Base-by-base conservation (phyloP, 495 filamentous ascomycete species). In the Endocarpon pusillum region DNA sequence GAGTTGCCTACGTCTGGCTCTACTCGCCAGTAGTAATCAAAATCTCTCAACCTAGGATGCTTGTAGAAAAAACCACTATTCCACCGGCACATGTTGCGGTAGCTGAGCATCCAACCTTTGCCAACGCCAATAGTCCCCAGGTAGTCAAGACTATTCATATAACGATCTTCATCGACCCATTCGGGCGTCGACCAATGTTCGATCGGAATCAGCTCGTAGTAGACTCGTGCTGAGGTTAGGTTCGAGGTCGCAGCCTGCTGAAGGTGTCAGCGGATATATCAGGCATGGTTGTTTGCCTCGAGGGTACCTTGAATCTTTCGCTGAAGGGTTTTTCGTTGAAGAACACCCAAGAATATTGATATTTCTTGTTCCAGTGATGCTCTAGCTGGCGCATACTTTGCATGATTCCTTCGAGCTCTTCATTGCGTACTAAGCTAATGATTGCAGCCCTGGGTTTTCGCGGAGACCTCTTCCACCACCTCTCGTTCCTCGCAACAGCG, bases 1-100 rank as follows among this genome's bases (percentile, higher is more conserved):
- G n/a, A n/a, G n/a, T n/a, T n/a, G n/a, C n/a, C n/a, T n/a, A n/a
- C 81, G 39, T 86, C 81, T 23, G 81, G 81, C 54, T 89, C 81
- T 21, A 89, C 81, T 28, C 81, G 78, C 81, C 81, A 89, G 58
- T 89, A 89, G 62, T 73, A 89, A 37, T 75, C 72, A 25, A 59
- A 66, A 31, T 82, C 53, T 15, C 56, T 57, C n/a, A 89, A 64
- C 1, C 77, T 77, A 2, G 80, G 81, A 53, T 89, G 81, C 42
- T 83, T 75, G 58, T 81, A 82, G 68, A 89, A 89, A 37, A 84
- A 62, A 21, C 81, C 81, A 43, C 73, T 79, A 57, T 89, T 87
- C 81, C 80, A 89, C 19, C 81, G 69, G 48, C 81, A 89, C 81
- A 89, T 89, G 53, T 89, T 75, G 47, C 85, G 58, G 38, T 75